Conservation (phyloP, 345 rosid genomes). For the Brassica napus region DNA sequence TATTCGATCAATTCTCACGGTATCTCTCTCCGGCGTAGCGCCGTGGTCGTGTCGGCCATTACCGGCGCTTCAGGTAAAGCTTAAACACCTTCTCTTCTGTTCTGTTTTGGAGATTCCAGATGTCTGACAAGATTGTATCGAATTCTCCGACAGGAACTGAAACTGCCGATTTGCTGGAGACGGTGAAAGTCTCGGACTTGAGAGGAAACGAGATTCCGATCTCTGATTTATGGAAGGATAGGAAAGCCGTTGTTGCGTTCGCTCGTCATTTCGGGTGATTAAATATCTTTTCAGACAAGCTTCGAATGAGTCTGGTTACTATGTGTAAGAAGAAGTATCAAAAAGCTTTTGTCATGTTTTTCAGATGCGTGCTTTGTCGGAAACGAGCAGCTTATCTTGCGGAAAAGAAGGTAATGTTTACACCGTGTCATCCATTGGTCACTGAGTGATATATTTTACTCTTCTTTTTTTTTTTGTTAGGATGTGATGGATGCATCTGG, state of each 20-base stretch:
- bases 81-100: not conserved
- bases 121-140: not conserved
- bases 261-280: conserved; percentile 93
- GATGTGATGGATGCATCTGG: conserved; percentile 81
- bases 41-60: conserved; percentile 49
- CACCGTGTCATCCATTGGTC: too few relatives aligned
- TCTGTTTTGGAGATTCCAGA: not conserved
- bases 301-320: conserved; percentile 6
- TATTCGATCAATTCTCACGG: not conserved
- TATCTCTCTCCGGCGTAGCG: conserved; percentile 38
- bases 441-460: not conserved
- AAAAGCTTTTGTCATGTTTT: conserved; percentile 9
- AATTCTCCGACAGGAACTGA: conserved; percentile 30
- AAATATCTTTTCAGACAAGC: not conserved
- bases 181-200: conserved; percentile 64
- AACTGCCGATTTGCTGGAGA: conserved; percentile 47
- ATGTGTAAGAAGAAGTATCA: not conserved
- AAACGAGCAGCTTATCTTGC: conserved; percentile 90
- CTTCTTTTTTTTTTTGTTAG: conserved; percentile 41
- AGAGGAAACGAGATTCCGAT: conserved; percentile 62
- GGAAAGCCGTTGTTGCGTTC: conserved; percentile 82
- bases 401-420: conserved; percentile 59
- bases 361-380: conserved; percentile 85
- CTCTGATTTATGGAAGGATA: conserved; percentile 83
- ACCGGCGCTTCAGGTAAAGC: conserved; percentile 66